Base-by-base conservation (phyloP, 1,284 basidiomycete species). In the Tremellales sp. region DNA sequence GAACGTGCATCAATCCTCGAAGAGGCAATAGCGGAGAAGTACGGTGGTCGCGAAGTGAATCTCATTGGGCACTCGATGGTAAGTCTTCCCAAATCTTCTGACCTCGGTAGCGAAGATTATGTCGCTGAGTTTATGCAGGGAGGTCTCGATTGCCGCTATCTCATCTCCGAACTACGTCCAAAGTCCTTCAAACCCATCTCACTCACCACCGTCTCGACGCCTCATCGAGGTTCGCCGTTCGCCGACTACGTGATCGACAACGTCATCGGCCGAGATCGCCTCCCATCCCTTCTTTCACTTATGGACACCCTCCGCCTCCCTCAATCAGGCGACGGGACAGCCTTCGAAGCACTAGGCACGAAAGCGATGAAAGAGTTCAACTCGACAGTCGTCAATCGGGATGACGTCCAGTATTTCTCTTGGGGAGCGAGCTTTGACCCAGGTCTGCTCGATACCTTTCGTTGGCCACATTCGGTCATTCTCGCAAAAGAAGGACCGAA, bases 51-150 rank as follows among this genome's bases (percentile, higher is more conserved):
- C 39, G 82, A 82, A 45, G 84, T 97, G 21, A 94, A 97, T 71
- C 80, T 97, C 41, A 86, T 96, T 45, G 90, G 86, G n/a, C 91
- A 96, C 67, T 88, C 85, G 62, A 96, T 94, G 91, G 87, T 87
- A 62, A 49, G 77, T 58, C 36, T 15, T 1, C 21, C 15, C 41
- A 15, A 2, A 25, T 4, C 23, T 17, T 25, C 21, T 15, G 29
- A 8, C 15, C 29, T 8, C 8, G 29, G 15, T 12, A 22, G 23
- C 19, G 41, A 21, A 48, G 17, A 48, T 15, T 8, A 42, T n/a
- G n/a, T 31, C 29, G 23, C 21, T 19, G 49, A 47, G 23, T 48
- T 24, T 51, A 33, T 52, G 13, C 61, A 89, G 88, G 92, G 93
- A 21, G 93, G 93, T 7, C 79, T 97, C 13, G 93, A 97, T 70